Evolutionary conservation across 257 asterid genomes (phyloP), one percentile per base, ranked within the genome.

Genomic region (Solanum neorickii): DNA sequence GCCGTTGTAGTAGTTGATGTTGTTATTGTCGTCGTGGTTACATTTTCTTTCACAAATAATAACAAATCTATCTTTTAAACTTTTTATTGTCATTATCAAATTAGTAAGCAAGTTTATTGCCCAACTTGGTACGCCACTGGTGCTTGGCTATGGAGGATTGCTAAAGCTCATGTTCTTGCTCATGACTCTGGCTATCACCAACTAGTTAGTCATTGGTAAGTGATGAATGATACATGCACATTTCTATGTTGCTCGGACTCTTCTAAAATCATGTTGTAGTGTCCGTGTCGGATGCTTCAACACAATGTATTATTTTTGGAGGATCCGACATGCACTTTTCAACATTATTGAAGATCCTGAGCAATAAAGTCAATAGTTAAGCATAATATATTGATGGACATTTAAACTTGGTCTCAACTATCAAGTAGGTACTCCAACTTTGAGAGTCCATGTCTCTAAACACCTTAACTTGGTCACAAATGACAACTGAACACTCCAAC

Each of bases 101-200:
- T 33, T 33, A 33, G 35, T 33, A 93, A 87, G 86, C 49, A 91
- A 42, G 95, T 93, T 15, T 95, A 49, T 84, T 13, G 9, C 31
- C 94, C 91, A 7, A 68, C 84, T 59, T 90, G 95, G 94, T 88
- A 91, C 12, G 89, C 98, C 74, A 94, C 98, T 18, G 90, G 92
- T 66, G 27, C 88, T 39, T 96, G 99, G 98, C 84, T 96, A 6
- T 96, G 98, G 99, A 92, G 92, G 88, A 59, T 95, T 16, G 99
- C 99, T 35, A 94, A 92, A 88, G 83, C 93, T 84, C 98, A 95
- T 72, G 93, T 91, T 12, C 93, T 93, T 25, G 94, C 98, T 56
- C 98, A 95, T 87, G 99, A 96, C 87, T 88, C 98, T 0, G 96
- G 96, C 29, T 85, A 70, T 91, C 99, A 96, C 88, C 94, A 96